Percentiles rank a stretch among this genome's conserved stretches.
Conservation (phyloP, 169 alveolate genomes). For the Eimeria sp. region DNA sequence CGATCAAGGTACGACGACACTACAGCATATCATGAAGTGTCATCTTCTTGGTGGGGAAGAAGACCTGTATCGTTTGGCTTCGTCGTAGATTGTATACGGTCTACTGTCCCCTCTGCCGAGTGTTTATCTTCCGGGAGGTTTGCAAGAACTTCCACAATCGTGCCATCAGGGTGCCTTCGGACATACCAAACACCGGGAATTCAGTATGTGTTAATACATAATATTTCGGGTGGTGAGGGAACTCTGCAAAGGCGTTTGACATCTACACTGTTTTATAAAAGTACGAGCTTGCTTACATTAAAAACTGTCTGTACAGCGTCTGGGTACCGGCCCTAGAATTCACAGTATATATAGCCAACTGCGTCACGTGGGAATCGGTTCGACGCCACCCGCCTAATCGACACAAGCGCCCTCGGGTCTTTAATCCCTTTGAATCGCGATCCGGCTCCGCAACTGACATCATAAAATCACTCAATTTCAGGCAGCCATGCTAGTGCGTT, state of each 20-base stretch:
- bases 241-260: not conserved
- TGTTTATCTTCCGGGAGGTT: not conserved
- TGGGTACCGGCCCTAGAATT: conserved; percentile 51
- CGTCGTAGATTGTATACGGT: not conserved
- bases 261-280: too few species aligned
- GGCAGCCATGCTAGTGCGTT: not conserved
- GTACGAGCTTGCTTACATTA: not conserved
- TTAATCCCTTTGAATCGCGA: not conserved
- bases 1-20: not conserved
- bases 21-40: not conserved
- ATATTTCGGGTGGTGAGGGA: not conserved
- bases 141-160: conserved; percentile 19
- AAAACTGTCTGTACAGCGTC: conserved; percentile 33
- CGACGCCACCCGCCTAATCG: not conserved
- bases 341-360: conserved; percentile 51
- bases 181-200: not conserved
- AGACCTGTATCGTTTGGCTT: not conserved
- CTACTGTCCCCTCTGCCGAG: not conserved
- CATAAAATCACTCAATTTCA: not conserved
- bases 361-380: not conserved
- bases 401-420: not conserved
- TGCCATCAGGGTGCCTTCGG: conserved; percentile 68
- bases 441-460: conserved; percentile 26
- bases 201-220: not conserved
- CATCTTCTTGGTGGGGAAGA: not conserved